Base-by-base conservation (phyloP, 2,329 filamentous ascomycete genomes). In the Arthrinium phaeospermum region DNA sequence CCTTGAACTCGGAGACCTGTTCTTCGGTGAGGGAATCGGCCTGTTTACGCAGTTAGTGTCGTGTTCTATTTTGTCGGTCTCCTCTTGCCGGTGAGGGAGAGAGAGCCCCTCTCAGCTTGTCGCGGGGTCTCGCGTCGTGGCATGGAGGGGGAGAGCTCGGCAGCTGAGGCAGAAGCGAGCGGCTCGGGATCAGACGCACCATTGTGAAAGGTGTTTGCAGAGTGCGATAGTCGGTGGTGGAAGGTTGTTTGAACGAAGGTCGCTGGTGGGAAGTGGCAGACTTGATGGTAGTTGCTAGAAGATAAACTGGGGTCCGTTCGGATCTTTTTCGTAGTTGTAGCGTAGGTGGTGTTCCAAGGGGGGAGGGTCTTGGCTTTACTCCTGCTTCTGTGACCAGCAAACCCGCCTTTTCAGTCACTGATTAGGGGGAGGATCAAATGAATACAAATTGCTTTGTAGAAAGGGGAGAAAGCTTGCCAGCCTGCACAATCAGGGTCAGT, bases 1-100 rank as follows among this genome's bases (percentile, higher is more conserved):
- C 96, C 93, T 98, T 99, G 90, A 98, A 99, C 89, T 99, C 96
- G 84, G 96, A 98, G 84, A 99, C 96, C 91, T 99, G 96, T 89
- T 99, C 96, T 90, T 99, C 96, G 80, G 96, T 98, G 82, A 99
- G 93, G 85, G 96, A 96, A 85, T 99, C 96, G 85, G 96, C 96
- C 96, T 98, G 84, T 68, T 68, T 37, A 37, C 67, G 41, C 22
- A 45, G 19, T 68, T 47, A 68, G 67, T 68, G 67, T 68, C 45
- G 67, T 64, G 57, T 64, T 47, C 67, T 45, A n/a, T 68, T 68
- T 47, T 68, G 67, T 47, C 44, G 30, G 41, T 68, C 41, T 68
- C 41, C 67, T 68, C 45, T 68, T 68, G 24, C 67, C 46, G 27
- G 24, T 45, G 41, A 46, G 44, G 30, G 37, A 41, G 44, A 46